Conservation (phyloP, 495 filamentous ascomycete genomes). For the Aspergillus funiculosus region DNA sequence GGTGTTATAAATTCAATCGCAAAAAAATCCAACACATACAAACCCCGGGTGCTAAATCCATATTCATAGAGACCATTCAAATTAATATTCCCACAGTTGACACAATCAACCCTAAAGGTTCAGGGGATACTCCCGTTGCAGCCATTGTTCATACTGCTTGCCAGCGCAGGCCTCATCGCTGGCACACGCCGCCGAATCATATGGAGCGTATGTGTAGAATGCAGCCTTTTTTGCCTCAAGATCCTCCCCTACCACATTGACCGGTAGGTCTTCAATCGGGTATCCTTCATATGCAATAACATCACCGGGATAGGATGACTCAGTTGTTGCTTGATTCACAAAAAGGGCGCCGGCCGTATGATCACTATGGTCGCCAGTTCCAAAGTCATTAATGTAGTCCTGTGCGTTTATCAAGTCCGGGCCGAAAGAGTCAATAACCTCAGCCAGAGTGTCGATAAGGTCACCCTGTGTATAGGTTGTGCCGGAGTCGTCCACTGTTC, state of each 20-base stretch:
- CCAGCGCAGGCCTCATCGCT: not conserved
- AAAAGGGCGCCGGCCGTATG: slow-evolving; percentile 13
- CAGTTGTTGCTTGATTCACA: not conserved
- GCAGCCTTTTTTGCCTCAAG: not conserved
- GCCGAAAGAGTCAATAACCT: slow-evolving; percentile 5
- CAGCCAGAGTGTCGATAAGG: slow-evolving; percentile 4
- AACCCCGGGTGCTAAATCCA: too few relatives aligned
- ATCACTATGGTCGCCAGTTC: slow-evolving; percentile 17
- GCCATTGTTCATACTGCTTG: slow-evolving; percentile 2
- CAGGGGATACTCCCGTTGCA: slow-evolving; percentile 1
- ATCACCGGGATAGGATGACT: not conserved
- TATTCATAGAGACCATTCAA: too few relatives aligned
- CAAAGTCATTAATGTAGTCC: slow-evolving; percentile 10
- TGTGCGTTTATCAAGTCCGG: slow-evolving; percentile 11
- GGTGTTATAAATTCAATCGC: too few relatives aligned
- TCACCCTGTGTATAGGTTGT: slow-evolving; percentile 9
- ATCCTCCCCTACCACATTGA: slow-evolving; percentile 3
- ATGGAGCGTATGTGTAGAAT: slow-evolving; percentile 5
- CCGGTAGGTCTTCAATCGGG: not conserved
- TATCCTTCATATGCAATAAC: slow-evolving; percentile 13
- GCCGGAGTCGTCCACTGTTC: slow-evolving; percentile 4
- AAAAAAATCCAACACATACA: too few relatives aligned
- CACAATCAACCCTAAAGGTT: too few relatives aligned
- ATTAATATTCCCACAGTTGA: too few relatives aligned
- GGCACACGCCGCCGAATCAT: slow-evolving; percentile 2